Evolutionary conservation across 164 flowering plant genomes (phyloP).

Genomic region (Echeveria elegans): DNA sequence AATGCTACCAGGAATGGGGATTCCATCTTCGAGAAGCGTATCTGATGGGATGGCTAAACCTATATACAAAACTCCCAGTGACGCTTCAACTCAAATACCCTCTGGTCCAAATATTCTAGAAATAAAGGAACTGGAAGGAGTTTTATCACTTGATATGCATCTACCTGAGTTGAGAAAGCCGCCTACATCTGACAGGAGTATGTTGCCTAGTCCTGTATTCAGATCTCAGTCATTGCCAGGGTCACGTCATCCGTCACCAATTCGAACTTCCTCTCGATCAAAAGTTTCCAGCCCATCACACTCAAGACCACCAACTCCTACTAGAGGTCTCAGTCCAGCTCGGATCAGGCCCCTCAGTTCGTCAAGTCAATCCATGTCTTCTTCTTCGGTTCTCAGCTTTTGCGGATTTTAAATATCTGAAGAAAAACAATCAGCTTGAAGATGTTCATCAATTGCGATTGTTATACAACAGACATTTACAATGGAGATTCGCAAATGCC

Average conservation of each 20-base stretch:
- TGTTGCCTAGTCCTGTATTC: constrained; percentile 19
- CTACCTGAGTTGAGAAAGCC: constrained; percentile 20
- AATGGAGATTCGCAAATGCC: constrained; percentile 83
- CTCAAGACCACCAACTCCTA: constrained; percentile 38
- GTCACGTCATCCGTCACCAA: constrained; percentile 56
- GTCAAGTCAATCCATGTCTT: constrained; percentile 38
- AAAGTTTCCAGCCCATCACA: constrained; percentile 48
- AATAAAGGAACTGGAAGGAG: neutral
- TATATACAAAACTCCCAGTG: constrained; percentile 39
- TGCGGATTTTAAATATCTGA: constrained; percentile 66
- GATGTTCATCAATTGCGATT: constrained; percentile 84
- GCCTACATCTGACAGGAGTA: constrained; percentile 30
- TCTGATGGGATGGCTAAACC: constrained; percentile 31
- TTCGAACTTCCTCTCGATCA: constrained; percentile 26
- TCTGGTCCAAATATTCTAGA: constrained; percentile 26
- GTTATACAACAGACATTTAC: constrained; percentile 70
- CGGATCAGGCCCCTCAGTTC: constrained; percentile 45
- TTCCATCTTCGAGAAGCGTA: constrained; percentile 39
- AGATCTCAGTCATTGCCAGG: constrained; percentile 51
- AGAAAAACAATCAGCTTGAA: constrained; percentile 63
- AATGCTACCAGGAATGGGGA: constrained; percentile 30
- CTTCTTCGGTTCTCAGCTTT: constrained; percentile 72
- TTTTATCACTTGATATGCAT: constrained; percentile 2
- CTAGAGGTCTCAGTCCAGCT: constrained; percentile 72
- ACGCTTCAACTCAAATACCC: constrained; percentile 21